Percentiles rank a stretch among this genome's conserved stretches.
Conservation (phyloP, 495 filamentous ascomycete genomes). For the Cercophora sp. region DNA sequence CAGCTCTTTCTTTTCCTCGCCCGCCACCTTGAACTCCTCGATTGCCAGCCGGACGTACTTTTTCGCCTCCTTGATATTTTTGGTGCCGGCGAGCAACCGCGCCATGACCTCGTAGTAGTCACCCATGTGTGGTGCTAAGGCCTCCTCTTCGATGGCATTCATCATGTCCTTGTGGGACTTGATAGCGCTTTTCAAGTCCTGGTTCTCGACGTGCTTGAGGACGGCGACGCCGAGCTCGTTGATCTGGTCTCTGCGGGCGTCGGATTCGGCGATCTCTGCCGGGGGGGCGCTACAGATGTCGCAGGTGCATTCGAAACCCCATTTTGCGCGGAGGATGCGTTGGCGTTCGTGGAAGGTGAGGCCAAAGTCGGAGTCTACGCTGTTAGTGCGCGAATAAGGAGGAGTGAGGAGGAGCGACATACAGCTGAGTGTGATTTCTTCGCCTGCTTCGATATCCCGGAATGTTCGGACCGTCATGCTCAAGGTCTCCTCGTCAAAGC, state of each 20-base stretch:
- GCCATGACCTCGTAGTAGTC: conserved; percentile 32
- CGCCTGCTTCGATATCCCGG: conserved; percentile 27
- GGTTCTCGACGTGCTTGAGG: conserved; percentile 18
- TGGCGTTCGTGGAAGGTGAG: conserved; percentile 26
- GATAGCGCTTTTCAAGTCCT: conserved; percentile 17
- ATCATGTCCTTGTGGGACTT: conserved; percentile 23
- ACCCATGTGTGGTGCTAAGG: conserved; percentile 28
- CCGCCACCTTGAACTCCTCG: conserved; percentile 24
- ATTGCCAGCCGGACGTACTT: conserved; percentile 23
- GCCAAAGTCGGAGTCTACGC: conserved; percentile 25
- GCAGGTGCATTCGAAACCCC: conserved; percentile 37
- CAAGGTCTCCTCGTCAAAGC: conserved; percentile 12
- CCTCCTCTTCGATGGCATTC: conserved; percentile 26
- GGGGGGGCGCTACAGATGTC: conserved; percentile 29
- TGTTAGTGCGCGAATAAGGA: too few relatives aligned
- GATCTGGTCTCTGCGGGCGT: conserved; percentile 24
- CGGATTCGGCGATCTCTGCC: conserved; percentile 19
- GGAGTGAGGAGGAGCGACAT: conserved; percentile 5
- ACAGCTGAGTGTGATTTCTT: conserved; percentile 39
- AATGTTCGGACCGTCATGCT: conserved; percentile 25
- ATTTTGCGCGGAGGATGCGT: conserved; percentile 22
- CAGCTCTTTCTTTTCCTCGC: conserved; percentile 11
- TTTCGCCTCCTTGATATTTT: conserved; percentile 21
- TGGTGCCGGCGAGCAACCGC: conserved; percentile 21
- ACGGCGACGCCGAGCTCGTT: conserved; percentile 20